Evolutionary conservation across 768 basidiomycete genomes (phyloP).

Genomic region (Collybia sordida): DNA sequence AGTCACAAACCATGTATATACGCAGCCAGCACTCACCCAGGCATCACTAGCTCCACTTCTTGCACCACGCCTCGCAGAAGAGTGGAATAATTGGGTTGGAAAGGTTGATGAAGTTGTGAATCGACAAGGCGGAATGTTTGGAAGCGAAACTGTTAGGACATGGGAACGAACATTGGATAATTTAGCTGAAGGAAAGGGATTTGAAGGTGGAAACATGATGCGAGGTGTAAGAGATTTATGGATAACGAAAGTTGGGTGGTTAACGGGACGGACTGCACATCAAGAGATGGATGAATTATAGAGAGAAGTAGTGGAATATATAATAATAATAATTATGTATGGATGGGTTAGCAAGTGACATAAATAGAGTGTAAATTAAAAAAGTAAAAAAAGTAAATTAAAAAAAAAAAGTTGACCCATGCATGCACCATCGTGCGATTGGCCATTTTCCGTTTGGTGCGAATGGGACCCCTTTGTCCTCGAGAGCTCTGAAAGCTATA

Average conservation of each 20-base stretch:
- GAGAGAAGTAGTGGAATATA: not conserved
- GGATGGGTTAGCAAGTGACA: not conserved
- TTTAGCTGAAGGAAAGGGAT: slow-evolving; percentile 52
- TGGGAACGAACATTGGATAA: slow-evolving; percentile 75
- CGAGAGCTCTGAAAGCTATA: slow-evolving; percentile 43
- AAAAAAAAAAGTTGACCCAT: slow-evolving; percentile 31
- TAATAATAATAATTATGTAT: slow-evolving; percentile 8
- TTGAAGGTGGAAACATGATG: slow-evolving; percentile 36
- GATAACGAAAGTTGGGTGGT: slow-evolving; percentile 78
- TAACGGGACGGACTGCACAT: slow-evolving; percentile 52
- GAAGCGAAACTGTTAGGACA: slow-evolving; percentile 59
- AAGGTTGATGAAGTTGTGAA: slow-evolving; percentile 72
- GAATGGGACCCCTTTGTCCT: slow-evolving; percentile 23
- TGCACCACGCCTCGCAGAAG: slow-evolving; percentile 62
- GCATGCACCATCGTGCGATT: slow-evolving; percentile 50
- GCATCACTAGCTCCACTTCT: slow-evolving; percentile 55
- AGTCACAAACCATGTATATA: slow-evolving; percentile 64
- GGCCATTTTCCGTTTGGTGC: slow-evolving; percentile 28
- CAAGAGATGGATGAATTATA: slow-evolving; percentile 35
- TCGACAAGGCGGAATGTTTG: slow-evolving; percentile 75
- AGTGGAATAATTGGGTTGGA: slow-evolving; percentile 80
- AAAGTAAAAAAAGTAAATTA: not conserved
- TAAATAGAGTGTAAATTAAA: not conserved
- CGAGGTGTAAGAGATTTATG: slow-evolving; percentile 53
- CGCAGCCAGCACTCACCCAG: slow-evolving; percentile 68